Percentiles rank a stretch among this genome's conserved stretches.
Conservation (phyloP, 2,329 filamentous ascomycete genomes). For the Leptoxyphium fumago region DNA sequence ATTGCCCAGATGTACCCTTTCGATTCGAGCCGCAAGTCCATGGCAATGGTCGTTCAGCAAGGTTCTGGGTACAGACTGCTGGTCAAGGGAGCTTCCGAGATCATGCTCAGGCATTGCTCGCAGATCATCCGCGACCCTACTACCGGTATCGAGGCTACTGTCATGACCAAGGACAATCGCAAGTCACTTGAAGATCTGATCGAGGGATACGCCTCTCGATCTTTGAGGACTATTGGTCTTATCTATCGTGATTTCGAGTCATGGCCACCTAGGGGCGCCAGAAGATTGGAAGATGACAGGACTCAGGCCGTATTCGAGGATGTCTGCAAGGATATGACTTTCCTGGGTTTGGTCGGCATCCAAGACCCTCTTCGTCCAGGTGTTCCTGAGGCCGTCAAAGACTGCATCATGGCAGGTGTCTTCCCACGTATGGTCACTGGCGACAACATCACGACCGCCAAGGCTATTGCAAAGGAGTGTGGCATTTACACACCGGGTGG, state of each 20-base stretch:
- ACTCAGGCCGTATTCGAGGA: constrained; percentile 51
- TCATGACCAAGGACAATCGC: constrained; percentile 43
- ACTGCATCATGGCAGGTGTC: constrained; percentile 54
- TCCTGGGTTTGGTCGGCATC: constrained; percentile 59
- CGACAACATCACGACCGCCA: constrained; percentile 57
- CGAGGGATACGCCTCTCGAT: constrained; percentile 61
- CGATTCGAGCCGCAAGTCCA: constrained; percentile 54
- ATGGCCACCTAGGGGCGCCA: constrained; percentile 59
- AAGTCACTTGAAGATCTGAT: constrained; percentile 52
- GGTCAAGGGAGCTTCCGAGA: constrained; percentile 38
- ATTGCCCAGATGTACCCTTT: constrained; percentile 45
- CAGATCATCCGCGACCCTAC: constrained; percentile 44
- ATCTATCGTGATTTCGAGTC: constrained; percentile 66
- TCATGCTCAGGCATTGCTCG: constrained; percentile 33
- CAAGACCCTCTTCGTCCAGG: constrained; percentile 58
- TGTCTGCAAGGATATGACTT: constrained; percentile 57
- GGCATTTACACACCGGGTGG: constrained; percentile 42
- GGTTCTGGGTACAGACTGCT: constrained; percentile 40
- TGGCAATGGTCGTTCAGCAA: constrained; percentile 45
- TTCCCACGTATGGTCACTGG: constrained; percentile 61
- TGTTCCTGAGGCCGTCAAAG: constrained; percentile 51
- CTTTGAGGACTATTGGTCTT: constrained; percentile 71
- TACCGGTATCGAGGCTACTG: constrained; percentile 38
- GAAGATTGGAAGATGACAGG: constrained; percentile 43
- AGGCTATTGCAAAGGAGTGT: constrained; percentile 59